phyloP scores from a whole-genome alignment of 345 rosid genomes.

The Camelina neglecta region DNA sequence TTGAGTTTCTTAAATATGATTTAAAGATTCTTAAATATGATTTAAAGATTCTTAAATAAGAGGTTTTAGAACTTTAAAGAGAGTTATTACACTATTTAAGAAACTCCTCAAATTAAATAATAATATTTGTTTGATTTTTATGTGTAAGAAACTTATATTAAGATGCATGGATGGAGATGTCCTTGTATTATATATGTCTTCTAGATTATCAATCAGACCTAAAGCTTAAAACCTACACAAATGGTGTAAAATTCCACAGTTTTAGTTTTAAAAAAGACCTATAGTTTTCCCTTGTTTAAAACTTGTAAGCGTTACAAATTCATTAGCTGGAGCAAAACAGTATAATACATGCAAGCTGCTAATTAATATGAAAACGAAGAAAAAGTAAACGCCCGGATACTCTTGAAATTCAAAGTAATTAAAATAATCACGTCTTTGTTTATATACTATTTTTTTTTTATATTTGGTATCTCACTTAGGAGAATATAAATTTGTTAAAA shows the following conservation, averaged over 20 bases:
- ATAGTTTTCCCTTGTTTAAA: neutral
- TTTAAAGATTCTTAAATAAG: too few species aligned
- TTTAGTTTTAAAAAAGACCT: neutral
- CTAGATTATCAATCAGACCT: neutral
- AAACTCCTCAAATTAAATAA: too few species aligned
- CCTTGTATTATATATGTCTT: neutral
- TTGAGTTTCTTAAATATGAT: too few species aligned
- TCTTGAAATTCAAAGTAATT: constrained; percentile 8
- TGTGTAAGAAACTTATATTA: too few species aligned
- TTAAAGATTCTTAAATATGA: too few species aligned
- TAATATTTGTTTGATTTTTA: too few species aligned
- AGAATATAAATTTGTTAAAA: neutral
- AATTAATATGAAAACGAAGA: constrained; percentile 33
- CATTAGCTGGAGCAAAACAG: neutral
- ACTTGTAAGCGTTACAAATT: constrained; percentile 1
- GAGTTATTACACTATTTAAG: too few species aligned
- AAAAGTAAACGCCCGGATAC: constrained; percentile 12
- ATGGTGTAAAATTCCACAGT: neutral
- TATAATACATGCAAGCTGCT: neutral
- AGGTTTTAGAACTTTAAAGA: too few species aligned
- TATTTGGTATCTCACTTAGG: neutral
- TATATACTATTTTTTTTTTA: neutral
- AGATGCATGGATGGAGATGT: too few species aligned
- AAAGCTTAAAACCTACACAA: neutral
- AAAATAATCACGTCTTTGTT: neutral